A percentile compares a stretch with the other conserved stretches of the same genome.
These are phyloP conservation scores for Ochetophila trinervis DNA, from an alignment of 306 rosid genomes.

Conservation along the genomic window DNA sequence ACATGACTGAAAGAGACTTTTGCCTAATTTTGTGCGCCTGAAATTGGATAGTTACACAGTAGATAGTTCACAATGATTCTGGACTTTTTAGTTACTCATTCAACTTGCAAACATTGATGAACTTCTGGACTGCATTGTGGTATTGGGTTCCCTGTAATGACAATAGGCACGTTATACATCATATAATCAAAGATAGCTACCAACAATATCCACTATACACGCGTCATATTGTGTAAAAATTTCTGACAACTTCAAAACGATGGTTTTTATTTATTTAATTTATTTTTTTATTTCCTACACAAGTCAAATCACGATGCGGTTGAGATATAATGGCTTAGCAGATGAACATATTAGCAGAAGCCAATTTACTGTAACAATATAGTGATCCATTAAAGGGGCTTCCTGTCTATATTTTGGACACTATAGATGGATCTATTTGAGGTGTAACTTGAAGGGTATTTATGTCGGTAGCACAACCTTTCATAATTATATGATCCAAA, in stretches of 20 bases:
- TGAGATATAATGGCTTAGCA: background rate
- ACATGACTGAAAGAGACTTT: constrained; percentile 27
- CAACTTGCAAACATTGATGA: constrained; percentile 71
- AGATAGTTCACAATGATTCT: constrained; percentile 24
- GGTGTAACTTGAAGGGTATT: constrained; percentile 12
- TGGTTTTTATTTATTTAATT: too few relatives aligned
- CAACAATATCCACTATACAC: constrained; percentile 14
- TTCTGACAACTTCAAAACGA: background rate
- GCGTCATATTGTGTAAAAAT: constrained; percentile 8
- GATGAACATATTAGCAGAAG: background rate
- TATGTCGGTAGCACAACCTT: background rate
- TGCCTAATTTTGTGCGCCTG: constrained; percentile 19
- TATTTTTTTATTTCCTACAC: background rate
- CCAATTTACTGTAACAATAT: background rate
- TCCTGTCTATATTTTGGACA: constrained; percentile 4
- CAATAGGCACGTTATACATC: constrained; percentile 8
- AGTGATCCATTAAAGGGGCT: background rate
- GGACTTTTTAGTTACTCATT: constrained; percentile 43
- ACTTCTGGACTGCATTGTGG: constrained; percentile 66
- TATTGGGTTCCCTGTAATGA: constrained; percentile 60
- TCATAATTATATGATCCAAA: background rate
- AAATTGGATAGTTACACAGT: constrained; percentile 25
- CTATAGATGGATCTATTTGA: background rate
- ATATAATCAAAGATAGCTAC: constrained; percentile 24
- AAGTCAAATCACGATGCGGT: constrained; percentile 4